Base-by-base conservation (phyloP, 805 yeast genomes). In the Metschnikowia continentalis region DNA sequence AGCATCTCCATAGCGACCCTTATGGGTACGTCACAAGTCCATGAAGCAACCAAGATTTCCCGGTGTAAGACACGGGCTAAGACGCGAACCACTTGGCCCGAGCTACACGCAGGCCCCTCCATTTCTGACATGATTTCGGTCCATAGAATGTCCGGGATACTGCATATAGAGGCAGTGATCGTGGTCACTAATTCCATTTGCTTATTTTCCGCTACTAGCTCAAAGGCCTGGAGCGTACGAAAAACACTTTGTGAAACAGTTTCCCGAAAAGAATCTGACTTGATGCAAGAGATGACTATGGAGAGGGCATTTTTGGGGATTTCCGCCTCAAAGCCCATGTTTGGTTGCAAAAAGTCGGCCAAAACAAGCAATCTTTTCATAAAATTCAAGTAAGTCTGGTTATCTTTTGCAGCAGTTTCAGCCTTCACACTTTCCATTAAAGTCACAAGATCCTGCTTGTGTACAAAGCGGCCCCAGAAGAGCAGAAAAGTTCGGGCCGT, bases 371-470 rank as follows among this genome's bases (percentile, higher is more conserved):
- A 42, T 11, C 22, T 32, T 6, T 33, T 42, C 32, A 42, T 3
- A 15, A 42, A 33, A 20, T 17, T 19, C 7, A 35, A 19, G 8
- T 15, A 23, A 5, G 32, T 15, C 11, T 35, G 17, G 26, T 33
- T 15, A 8, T 15, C 32, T 10, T 33, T 23, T n/a, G 19, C 32
- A 10, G 20, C 32, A 6, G 14, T 42, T 15, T 42, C 38, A 13
- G 22, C 6, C 14, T 33, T 33, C 3, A 42, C 30, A 11, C 8
- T n/a, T 22, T 42, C 46, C 32, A 35, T 42, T 38, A 32, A 32
- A 32, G 33, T 42, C 14, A 17, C 36, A 23, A 42, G 46, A 8
- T 42, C 46, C 38, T 42, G 46, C 38, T 33, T 42, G 38, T 20
- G 38, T 10, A 42, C 5, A 8, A n/a, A 30, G 1, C 38, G n/a